phyloP scores from a whole-genome alignment of 1,284 basidiomycete genomes.

The Austroboletus novae-zelandiae region DNA sequence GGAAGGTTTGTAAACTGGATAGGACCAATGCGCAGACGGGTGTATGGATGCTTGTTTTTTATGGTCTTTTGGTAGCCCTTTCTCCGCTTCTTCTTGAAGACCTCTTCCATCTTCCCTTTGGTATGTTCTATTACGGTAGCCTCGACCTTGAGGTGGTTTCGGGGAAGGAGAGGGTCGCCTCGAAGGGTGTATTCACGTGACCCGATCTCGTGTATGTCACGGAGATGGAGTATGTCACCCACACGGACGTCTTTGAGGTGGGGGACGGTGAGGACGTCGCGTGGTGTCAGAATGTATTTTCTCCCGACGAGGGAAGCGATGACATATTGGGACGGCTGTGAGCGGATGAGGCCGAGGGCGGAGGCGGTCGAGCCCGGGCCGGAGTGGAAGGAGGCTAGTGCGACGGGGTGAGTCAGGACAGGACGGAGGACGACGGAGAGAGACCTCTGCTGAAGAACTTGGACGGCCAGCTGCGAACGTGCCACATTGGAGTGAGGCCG shows the following conservation, averaged over 20 bases:
- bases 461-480: slow-evolving; percentile 20
- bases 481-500: too few relatives aligned
- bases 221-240: slow-evolving; percentile 82
- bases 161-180: slow-evolving; percentile 61
- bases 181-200: slow-evolving; percentile 93
- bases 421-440: background rate
- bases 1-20: slow-evolving; percentile 42
- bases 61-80: slow-evolving; percentile 89
- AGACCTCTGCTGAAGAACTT: slow-evolving; percentile 23
- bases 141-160: slow-evolving; percentile 66
- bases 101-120: slow-evolving; percentile 86
- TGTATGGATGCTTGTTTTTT: slow-evolving; percentile 91
- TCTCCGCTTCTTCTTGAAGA: slow-evolving; percentile 95
- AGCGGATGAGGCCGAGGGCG: slow-evolving; percentile 69
- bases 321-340: slow-evolving; percentile 86
- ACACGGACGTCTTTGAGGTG: slow-evolving; percentile 78
- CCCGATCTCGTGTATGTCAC: slow-evolving; percentile 91
- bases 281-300: slow-evolving; percentile 85
- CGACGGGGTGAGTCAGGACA: slow-evolving; percentile 16
- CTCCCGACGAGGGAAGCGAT: slow-evolving; percentile 86
- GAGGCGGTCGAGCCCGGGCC: slow-evolving; percentile 34
- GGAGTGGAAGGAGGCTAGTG: slow-evolving; percentile 14
- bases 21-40: slow-evolving; percentile 81
- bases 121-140: slow-evolving; percentile 97
- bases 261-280: slow-evolving; percentile 91